phyloP scores from a whole-genome alignment of 2,329 filamentous ascomycete genomes.

The Teratosphaeria destructans region DNA sequence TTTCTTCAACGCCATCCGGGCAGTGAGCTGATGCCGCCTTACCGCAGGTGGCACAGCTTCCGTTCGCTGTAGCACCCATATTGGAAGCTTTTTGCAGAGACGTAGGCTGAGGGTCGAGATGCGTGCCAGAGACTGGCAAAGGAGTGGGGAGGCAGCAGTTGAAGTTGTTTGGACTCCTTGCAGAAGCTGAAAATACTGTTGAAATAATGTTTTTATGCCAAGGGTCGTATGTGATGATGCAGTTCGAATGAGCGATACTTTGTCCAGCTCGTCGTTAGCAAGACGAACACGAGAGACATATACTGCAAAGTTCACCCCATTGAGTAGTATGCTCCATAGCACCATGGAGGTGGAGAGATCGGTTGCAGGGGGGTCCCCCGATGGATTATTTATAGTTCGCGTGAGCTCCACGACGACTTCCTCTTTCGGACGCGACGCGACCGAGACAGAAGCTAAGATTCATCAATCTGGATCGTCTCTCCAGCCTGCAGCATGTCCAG shows the following conservation, averaged over 20 bases:
- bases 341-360: background rate
- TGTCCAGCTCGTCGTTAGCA: too few species aligned
- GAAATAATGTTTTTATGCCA: background rate
- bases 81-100: background rate
- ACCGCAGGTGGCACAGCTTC: background rate
- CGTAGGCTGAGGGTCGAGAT: background rate
- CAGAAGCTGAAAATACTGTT: background rate
- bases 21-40: background rate
- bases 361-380: background rate
- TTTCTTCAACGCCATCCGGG: background rate
- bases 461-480: background rate
- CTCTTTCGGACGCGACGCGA: background rate
- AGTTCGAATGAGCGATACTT: too few species aligned
- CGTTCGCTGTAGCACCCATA: background rate
- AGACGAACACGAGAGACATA: background rate
- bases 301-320: background rate
- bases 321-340: background rate
- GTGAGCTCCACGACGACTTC: background rate
- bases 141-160: background rate
- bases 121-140: background rate
- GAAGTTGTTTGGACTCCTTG: background rate
- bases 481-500: background rate
- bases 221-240: background rate
- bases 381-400: background rate
- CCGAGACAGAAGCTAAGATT: background rate